Conservation (phyloP, 371 early-diverging fungal genomes). For the Scutellospora calospora region DNA sequence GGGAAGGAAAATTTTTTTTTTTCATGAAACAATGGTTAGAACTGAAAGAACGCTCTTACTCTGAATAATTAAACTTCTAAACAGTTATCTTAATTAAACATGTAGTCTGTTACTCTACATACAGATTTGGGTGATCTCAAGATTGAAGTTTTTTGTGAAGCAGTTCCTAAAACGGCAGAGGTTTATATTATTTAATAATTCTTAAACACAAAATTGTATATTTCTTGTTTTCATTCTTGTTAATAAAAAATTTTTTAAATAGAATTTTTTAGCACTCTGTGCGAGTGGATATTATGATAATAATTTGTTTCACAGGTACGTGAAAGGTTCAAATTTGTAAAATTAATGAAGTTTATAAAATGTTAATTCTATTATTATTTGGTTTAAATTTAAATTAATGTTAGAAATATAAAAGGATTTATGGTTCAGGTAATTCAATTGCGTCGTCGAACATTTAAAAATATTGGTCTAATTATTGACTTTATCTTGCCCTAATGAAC, state of each 20-base stretch:
- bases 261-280: constrained; percentile 96
- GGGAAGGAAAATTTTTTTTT: too few relatives aligned
- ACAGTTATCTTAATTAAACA: too few relatives aligned
- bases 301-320: constrained; percentile 73
- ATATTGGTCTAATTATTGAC: background rate
- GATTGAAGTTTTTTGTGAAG: constrained; percentile 83
- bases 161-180: constrained; percentile 86
- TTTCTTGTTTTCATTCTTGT: background rate
- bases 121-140: constrained; percentile 95
- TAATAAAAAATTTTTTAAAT: background rate
- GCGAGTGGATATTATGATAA: constrained; percentile 93
- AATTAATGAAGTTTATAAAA: background rate
- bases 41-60: too few relatives aligned
- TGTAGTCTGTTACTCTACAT: constrained; percentile 78
- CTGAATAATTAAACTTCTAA: too few relatives aligned
- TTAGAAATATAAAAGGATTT: constrained; percentile 86
- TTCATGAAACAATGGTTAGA: too few relatives aligned
- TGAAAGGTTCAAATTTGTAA: background rate
- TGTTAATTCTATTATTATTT: background rate
- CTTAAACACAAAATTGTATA: background rate
- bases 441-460: background rate
- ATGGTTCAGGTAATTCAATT: constrained; percentile 78
- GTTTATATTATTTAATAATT: constrained; percentile 50
- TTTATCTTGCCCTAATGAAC: constrained; percentile 24
- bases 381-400: background rate